Base-by-base conservation (phyloP, 2,329 filamentous ascomycete species). In the Pseudocercospora macadamiae region DNA sequence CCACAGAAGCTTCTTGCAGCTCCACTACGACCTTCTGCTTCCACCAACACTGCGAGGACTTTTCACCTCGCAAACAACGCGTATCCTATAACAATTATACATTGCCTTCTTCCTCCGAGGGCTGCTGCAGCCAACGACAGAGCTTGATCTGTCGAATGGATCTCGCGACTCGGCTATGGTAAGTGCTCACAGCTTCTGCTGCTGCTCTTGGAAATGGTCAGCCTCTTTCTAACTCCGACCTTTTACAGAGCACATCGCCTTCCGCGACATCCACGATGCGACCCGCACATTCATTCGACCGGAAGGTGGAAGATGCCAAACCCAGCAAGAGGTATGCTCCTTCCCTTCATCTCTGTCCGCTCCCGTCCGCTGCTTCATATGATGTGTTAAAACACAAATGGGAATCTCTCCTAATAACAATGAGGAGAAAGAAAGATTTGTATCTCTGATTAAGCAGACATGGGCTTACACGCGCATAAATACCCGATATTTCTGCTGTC, bases 351-450 rank as follows among this genome's bases (percentile, higher is more conserved):
- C 51, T 36, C 49, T 42, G 26, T 28, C 30, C 14, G 36, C 36
- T 51, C 28, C 55, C 47, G 62, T 70, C 74, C 71, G 69, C 71
- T 79, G 28, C 56, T 57, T 69, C 81, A 86, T 82, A 96, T 96
- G 93, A 96, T 90, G 85, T 73, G 81, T 83, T 79, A 79, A n/a
- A 80, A 83, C 88, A 90, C 88, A 96, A 96, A 85, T 99, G 95
- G 95, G 95, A 99, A 99, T 99, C 95, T 99, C 96, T 99, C 95
- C 89, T 91, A 97, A 66, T 90, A 84, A 78, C 81, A 78, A 84
- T 99, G 95, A 90, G 89, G 95, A 99, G 87, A 91, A 87, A 77
- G 82, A 76, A 60, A 90, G 87, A 90, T 86, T 89, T 89, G 86
- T 86, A 79, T 83, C 83, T 87, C 86, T 88, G 86, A 89, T 57